Percentiles rank a stretch among this genome's conserved stretches.
Evolutionary conservation across 1,284 basidiomycete genomes (phyloP).

Genomic region (Ganoderma lucidum): DNA sequence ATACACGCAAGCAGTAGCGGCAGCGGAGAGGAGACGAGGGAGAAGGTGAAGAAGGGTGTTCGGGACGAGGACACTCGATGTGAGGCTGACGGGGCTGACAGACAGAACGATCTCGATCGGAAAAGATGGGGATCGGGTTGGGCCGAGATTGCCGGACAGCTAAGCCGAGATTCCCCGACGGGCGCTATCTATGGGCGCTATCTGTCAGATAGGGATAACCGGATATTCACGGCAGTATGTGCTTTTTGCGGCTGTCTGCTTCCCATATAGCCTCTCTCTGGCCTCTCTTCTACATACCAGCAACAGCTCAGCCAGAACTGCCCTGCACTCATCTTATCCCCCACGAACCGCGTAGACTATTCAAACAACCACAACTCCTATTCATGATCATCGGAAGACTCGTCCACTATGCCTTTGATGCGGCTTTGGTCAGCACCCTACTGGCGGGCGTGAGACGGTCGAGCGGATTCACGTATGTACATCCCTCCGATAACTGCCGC

Average conservation of each 20-base stretch:
- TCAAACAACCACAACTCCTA: constrained; percentile 7
- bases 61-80: too few relatives aligned
- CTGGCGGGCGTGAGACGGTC: constrained; percentile 92
- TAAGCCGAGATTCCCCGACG: too few relatives aligned
- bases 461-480: constrained; percentile 85
- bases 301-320: not conserved
- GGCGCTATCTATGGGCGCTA: too few relatives aligned
- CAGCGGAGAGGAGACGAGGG: too few relatives aligned
- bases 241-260: too few relatives aligned
- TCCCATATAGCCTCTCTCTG: not conserved
- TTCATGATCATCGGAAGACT: constrained; percentile 70
- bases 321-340: not conserved
- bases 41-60: not conserved
- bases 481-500: not conserved
- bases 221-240: too few relatives aligned
- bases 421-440: constrained; percentile 87
- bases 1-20: too few relatives aligned
- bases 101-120: too few relatives aligned
- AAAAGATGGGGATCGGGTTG: too few relatives aligned
- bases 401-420: constrained; percentile 87
- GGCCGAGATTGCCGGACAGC: too few relatives aligned
- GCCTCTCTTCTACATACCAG: not conserved
- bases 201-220: too few relatives aligned
- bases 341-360: not conserved
- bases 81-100: too few relatives aligned